These are phyloP conservation scores for Trichophyton benhamiae DNA, from an alignment of 2,329 filamentous ascomycete genomes.

Conservation along the genomic window DNA sequence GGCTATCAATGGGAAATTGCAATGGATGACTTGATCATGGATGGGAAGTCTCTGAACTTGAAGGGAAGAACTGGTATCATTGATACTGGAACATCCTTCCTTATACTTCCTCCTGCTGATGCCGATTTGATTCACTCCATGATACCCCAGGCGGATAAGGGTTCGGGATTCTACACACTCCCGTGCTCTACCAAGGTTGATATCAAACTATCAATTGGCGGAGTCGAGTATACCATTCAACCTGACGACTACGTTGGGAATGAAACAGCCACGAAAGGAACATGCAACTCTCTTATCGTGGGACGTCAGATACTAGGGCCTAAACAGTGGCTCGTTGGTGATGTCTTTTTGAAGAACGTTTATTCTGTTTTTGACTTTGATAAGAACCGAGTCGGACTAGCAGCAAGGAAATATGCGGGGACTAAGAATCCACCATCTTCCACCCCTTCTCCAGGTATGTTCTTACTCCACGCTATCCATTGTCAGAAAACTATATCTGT, in stretches of 20 bases:
- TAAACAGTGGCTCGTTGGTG: slow-evolving; percentile 65
- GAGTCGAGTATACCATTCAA: slow-evolving; percentile 53
- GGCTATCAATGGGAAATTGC: slow-evolving; percentile 60
- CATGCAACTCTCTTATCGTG: slow-evolving; percentile 59
- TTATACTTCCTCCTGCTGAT: slow-evolving; percentile 57
- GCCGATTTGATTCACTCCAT: slow-evolving; percentile 55
- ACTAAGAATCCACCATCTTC: background rate
- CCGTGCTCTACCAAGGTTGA: slow-evolving; percentile 56
- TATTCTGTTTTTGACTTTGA: slow-evolving; percentile 77
- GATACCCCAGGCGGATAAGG: slow-evolving; percentile 46
- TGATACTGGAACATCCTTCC: slow-evolving; percentile 72
- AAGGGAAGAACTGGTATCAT: slow-evolving; percentile 53
- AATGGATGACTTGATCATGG: slow-evolving; percentile 52
- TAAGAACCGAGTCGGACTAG: slow-evolving; percentile 26
- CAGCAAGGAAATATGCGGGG: background rate
- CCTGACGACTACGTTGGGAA: slow-evolving; percentile 56
- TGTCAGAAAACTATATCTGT: background rate
- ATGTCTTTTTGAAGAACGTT: slow-evolving; percentile 80
- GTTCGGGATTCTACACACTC: slow-evolving; percentile 49
- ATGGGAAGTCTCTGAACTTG: slow-evolving; percentile 47
- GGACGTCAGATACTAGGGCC: slow-evolving; percentile 53
- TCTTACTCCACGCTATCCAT: background rate
- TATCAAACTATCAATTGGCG: slow-evolving; percentile 56
- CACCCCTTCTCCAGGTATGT: background rate
- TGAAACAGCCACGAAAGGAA: slow-evolving; percentile 14